Conservation (phyloP, 805 yeast genomes). For the Starmerella stellata region DNA sequence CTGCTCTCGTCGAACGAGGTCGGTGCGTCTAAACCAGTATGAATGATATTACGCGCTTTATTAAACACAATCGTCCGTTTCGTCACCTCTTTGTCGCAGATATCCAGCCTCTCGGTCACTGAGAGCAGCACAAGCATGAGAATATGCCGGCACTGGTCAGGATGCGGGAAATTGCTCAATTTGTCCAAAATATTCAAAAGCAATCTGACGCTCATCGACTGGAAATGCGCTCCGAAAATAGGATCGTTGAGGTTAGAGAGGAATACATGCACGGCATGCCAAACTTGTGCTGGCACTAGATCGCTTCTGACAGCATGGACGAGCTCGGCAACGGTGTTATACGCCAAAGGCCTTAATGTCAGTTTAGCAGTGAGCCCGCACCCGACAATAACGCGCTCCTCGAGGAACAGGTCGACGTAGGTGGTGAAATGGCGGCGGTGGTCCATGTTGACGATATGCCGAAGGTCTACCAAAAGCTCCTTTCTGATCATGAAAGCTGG, state of each 20-base stretch:
- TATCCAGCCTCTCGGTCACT: conserved; percentile 61
- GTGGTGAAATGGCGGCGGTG: conserved; percentile 68
- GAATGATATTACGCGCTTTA: conserved; percentile 1
- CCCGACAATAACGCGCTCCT: conserved; percentile 75
- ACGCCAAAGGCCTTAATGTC: conserved; percentile 80
- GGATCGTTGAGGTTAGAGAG: conserved; percentile 66
- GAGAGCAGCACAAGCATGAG: conserved; percentile 75
- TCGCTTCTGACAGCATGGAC: conserved; percentile 81
- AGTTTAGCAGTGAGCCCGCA: conserved; percentile 84
- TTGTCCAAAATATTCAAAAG: conserved; percentile 75
- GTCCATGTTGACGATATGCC: conserved; percentile 86
- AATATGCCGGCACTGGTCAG: conserved; percentile 65
- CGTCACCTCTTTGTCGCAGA: conserved; percentile 36
- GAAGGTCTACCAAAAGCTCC: conserved; percentile 79
- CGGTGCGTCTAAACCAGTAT: conserved; percentile 19
- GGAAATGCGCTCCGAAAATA: conserved; percentile 70
- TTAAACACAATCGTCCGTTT: not conserved
- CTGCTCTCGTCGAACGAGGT: conserved; percentile 78
- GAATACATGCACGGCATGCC: conserved; percentile 72
- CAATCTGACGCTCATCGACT: conserved; percentile 88
- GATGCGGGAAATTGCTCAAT: conserved; percentile 62
- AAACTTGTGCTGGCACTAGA: conserved; percentile 60
- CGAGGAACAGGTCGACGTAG: conserved; percentile 66
- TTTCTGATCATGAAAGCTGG: conserved; percentile 82
- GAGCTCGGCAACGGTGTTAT: conserved; percentile 87